Conservation (phyloP, 2,329 filamentous ascomycete species). For the Geoglossum cookeanum region DNA sequence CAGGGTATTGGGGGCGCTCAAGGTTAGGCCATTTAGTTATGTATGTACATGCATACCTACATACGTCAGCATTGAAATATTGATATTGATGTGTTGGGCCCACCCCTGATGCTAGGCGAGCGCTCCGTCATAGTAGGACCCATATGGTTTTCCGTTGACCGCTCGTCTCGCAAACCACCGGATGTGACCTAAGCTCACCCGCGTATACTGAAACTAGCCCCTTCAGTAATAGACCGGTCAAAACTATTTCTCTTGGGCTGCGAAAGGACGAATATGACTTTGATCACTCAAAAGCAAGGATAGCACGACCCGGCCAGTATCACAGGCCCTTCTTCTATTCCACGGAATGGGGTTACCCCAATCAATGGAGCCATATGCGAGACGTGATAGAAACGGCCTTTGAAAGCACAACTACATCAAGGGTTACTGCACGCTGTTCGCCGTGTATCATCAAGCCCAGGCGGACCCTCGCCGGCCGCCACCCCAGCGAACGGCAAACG, state of each 20-base stretch:
- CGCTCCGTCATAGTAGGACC: neutral
- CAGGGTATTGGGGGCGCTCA: conserved; percentile 29
- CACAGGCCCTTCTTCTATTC: too few relatives aligned
- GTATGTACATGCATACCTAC: too few relatives aligned
- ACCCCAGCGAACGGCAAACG: conserved; percentile 24
- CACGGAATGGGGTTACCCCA: too few relatives aligned
- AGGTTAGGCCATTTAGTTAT: conserved; percentile 18
- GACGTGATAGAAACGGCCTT: neutral
- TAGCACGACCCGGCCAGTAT: too few relatives aligned
- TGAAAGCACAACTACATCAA: neutral
- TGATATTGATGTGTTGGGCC: conserved; percentile 37
- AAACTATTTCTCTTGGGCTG: neutral
- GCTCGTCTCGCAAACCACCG: neutral
- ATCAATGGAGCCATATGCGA: neutral
- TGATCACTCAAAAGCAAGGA: neutral
- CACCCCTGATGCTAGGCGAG: conserved; percentile 33
- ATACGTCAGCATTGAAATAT: conserved; percentile 21
- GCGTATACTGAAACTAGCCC: neutral
- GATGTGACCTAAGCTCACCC: neutral
- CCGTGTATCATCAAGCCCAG: neutral
- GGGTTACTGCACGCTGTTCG: neutral
- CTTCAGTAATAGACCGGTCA: neutral
- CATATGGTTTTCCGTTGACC: neutral
- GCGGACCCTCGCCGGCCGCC: neutral
- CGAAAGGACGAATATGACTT: neutral